Evolutionary conservation across 2,329 filamentous ascomycete genomes (phyloP).

Genomic region (Tolypocladium sp.): DNA sequence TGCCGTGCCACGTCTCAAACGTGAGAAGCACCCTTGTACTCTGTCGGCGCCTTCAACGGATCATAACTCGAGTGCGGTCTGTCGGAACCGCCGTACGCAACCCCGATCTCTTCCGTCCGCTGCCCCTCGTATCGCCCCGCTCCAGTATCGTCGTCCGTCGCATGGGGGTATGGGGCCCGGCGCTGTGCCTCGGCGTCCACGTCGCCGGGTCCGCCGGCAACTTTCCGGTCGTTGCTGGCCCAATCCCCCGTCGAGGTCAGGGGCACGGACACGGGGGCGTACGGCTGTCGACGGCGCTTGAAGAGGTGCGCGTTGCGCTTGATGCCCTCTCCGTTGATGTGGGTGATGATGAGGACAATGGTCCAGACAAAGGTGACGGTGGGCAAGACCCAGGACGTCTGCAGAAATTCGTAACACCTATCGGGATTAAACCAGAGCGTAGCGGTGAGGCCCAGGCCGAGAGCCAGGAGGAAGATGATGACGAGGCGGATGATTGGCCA

Average conservation of each 20-base stretch:
- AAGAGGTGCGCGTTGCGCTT: slow-evolving; percentile 2
- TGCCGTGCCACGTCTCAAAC: background rate
- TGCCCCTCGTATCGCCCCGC: background rate
- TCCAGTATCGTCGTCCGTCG: background rate
- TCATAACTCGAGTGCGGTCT: background rate
- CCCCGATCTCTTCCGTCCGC: background rate
- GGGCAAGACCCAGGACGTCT: slow-evolving; percentile 21
- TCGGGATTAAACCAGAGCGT: slow-evolving; percentile 13
- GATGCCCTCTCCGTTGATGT: slow-evolving; percentile 10
- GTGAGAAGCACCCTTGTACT: background rate
- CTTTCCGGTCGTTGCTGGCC: background rate
- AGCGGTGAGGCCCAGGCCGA: slow-evolving; percentile 18
- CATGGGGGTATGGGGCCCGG: background rate
- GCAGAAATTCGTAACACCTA: slow-evolving; percentile 10
- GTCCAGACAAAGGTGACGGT: slow-evolving; percentile 24
- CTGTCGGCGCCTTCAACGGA: slow-evolving; percentile 1
- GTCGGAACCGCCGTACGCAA: background rate
- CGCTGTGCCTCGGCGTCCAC: background rate
- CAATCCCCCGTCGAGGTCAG: slow-evolving; percentile 1
- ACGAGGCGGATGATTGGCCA: slow-evolving; percentile 21
- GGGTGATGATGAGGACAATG: slow-evolving; percentile 21
- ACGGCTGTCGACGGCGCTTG: slow-evolving; percentile 5
- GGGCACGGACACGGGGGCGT: slow-evolving; percentile 6
- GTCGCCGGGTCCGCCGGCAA: background rate
- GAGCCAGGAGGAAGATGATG: slow-evolving; percentile 18